Conservation (phyloP, 495 filamentous ascomycete species). For the Jackrogersella multiformis region DNA sequence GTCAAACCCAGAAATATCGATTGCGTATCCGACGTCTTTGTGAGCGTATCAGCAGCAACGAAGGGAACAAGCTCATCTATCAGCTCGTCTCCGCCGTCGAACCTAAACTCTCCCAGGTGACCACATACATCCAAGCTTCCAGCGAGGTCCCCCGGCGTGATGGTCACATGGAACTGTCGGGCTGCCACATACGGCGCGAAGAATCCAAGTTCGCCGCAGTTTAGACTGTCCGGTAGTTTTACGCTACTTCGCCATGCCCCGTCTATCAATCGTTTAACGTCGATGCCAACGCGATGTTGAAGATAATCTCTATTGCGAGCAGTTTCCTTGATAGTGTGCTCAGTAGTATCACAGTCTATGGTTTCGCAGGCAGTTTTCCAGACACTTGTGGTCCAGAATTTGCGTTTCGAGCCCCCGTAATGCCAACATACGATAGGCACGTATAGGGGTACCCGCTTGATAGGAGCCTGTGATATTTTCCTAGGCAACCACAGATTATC, state of each 20-base stretch:
- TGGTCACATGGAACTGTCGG: not conserved
- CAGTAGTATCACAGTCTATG: not conserved
- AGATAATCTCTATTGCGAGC: not conserved
- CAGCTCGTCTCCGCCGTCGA: not conserved
- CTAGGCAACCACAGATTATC: conserved; percentile 11
- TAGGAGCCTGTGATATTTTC: conserved; percentile 12
- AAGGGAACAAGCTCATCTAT: not conserved
- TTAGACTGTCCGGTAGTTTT: not conserved
- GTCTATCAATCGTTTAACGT: not conserved
- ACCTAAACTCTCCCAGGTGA: not conserved
- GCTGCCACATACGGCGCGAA: not conserved
- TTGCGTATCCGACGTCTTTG: not conserved
- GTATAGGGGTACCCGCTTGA: not conserved
- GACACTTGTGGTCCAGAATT: not conserved
- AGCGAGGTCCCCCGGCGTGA: not conserved
- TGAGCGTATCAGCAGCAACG: not conserved
- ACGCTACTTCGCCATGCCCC: not conserved
- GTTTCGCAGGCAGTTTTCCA: not conserved
- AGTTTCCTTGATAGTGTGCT: not conserved
- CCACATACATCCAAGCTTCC: not conserved
- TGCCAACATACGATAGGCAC: conserved; percentile 10
- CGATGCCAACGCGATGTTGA: not conserved
- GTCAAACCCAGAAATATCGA: not conserved
- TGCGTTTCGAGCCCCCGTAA: not conserved
- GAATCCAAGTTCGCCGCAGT: not conserved